Conservation (phyloP, 2,329 filamentous ascomycete species). For the Trichophyton verrucosum region DNA sequence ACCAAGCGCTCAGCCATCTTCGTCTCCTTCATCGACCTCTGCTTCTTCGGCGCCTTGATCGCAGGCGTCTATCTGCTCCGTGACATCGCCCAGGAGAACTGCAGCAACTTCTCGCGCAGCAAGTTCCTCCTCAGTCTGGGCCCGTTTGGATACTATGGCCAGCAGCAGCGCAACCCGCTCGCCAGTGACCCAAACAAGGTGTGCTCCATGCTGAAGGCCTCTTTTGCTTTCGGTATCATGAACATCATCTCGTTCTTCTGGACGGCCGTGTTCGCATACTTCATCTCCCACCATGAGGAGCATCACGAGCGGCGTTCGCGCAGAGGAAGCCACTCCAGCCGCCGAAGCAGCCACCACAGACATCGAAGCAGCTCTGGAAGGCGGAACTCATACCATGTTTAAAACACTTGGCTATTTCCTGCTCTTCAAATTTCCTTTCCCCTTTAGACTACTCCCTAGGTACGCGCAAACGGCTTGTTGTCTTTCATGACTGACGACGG, state of each 20-base stretch:
- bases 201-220: slow-evolving; percentile 85
- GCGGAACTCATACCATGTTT: neutral
- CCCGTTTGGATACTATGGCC: slow-evolving; percentile 45
- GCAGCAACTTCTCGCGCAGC: slow-evolving; percentile 46
- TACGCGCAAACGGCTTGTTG: too few relatives aligned
- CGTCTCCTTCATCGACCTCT: slow-evolving; percentile 49
- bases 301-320: slow-evolving; percentile 30
- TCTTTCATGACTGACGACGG: slow-evolving; percentile 1
- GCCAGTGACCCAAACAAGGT: slow-evolving; percentile 54
- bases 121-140: slow-evolving; percentile 50
- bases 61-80: slow-evolving; percentile 48
- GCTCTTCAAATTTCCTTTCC: neutral
- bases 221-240: slow-evolving; percentile 83
- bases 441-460: neutral
- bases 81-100: slow-evolving; percentile 50
- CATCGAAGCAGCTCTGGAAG: slow-evolving; percentile 13
- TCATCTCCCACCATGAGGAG: slow-evolving; percentile 27
- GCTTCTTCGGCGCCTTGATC: slow-evolving; percentile 52
- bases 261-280: slow-evolving; percentile 56
- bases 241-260: slow-evolving; percentile 68
- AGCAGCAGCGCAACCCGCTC: slow-evolving; percentile 35
- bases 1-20: slow-evolving; percentile 48
- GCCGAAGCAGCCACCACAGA: slow-evolving; percentile 11
- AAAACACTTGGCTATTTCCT: neutral
- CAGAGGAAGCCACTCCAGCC: slow-evolving; percentile 19